These are phyloP conservation scores for Aplosporella prunicola DNA, from an alignment of 2,329 filamentous ascomycete species.

Conservation along the genomic window DNA sequence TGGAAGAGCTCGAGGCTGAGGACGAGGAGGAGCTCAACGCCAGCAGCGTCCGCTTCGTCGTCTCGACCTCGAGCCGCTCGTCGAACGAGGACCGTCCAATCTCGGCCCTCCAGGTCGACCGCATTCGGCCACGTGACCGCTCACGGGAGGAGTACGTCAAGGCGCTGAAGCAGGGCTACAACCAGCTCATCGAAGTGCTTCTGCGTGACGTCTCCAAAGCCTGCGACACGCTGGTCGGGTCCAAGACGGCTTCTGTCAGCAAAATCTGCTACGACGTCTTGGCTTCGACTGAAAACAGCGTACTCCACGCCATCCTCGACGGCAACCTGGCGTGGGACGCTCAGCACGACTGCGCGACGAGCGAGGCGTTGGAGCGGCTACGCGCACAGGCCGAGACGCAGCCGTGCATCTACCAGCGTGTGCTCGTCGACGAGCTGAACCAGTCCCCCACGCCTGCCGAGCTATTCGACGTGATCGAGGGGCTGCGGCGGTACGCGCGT, in stretches of 20 bases:
- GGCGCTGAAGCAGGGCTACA: slow-evolving; percentile 11
- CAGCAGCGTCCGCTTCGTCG: slow-evolving; percentile 7
- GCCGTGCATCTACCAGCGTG: slow-evolving; percentile 12
- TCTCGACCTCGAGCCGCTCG: background rate
- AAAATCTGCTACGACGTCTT: slow-evolving; percentile 12
- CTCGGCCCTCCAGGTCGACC: slow-evolving; percentile 5
- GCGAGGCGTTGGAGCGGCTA: slow-evolving; percentile 6
- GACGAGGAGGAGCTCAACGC: slow-evolving; percentile 9
- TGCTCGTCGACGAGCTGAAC: slow-evolving; percentile 11
- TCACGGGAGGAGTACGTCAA: slow-evolving; percentile 11
- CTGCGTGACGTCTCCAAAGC: slow-evolving; percentile 8
- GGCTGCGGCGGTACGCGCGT: slow-evolving; percentile 9
- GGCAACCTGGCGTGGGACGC: slow-evolving; percentile 12
- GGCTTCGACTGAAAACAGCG: slow-evolving; percentile 11
- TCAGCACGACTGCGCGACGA: slow-evolving; percentile 8
- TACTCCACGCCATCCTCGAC: slow-evolving; percentile 10
- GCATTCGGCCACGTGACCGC: slow-evolving; percentile 10
- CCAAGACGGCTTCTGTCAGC: slow-evolving; percentile 7
- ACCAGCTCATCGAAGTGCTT: slow-evolving; percentile 10
- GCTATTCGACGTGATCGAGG: slow-evolving; percentile 11
- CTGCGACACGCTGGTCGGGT: slow-evolving; percentile 8
- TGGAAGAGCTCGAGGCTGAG: slow-evolving; percentile 9
- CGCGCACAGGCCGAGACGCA: slow-evolving; percentile 5
- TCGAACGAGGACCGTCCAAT: background rate
- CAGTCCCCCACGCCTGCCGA: slow-evolving; percentile 10